A percentile compares a stretch with the other conserved stretches of the same genome.
Conservation (phyloP, 2,329 filamentous ascomycete species). For the Microcyclospora tardicrescens region DNA sequence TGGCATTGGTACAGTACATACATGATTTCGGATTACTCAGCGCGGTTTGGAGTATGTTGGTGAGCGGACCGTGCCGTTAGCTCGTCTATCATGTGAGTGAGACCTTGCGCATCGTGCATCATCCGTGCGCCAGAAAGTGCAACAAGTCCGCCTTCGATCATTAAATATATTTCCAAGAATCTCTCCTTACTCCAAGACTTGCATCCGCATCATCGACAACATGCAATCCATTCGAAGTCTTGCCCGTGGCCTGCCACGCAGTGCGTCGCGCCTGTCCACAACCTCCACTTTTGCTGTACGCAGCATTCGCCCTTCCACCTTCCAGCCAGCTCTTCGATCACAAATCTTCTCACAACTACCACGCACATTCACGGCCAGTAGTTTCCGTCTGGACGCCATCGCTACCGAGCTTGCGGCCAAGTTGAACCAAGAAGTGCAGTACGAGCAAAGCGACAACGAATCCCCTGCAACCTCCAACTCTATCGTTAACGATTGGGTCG, state of each 20-base stretch:
- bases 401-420: conserved; percentile 77
- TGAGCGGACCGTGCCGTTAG: too few species aligned
- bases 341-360: conserved; percentile 10
- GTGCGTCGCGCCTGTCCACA: conserved; percentile 7
- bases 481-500: conserved; percentile 75
- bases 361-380: conserved; percentile 33
- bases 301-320: conserved; percentile 24
- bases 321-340: conserved; percentile 19
- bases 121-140: too few species aligned
- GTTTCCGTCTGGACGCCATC: conserved; percentile 31
- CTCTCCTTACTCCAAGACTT: too few species aligned
- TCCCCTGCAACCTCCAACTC: conserved; percentile 42
- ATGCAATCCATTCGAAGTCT: conserved; percentile 1
- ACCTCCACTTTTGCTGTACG: conserved; percentile 28
- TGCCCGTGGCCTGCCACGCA: background rate
- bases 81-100: too few species aligned
- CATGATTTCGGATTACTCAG: too few species aligned
- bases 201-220: background rate
- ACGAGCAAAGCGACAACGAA: conserved; percentile 59
- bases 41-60: too few species aligned
- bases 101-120: too few species aligned
- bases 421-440: conserved; percentile 68
- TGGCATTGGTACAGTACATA: too few species aligned
- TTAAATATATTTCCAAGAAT: too few species aligned
- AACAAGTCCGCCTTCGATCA: too few species aligned